A percentile compares a stretch with the other conserved stretches of the same genome.
Evolutionary conservation across 495 filamentous ascomycete species (phyloP).

Genomic region (Penicillium dipodomyicola): DNA sequence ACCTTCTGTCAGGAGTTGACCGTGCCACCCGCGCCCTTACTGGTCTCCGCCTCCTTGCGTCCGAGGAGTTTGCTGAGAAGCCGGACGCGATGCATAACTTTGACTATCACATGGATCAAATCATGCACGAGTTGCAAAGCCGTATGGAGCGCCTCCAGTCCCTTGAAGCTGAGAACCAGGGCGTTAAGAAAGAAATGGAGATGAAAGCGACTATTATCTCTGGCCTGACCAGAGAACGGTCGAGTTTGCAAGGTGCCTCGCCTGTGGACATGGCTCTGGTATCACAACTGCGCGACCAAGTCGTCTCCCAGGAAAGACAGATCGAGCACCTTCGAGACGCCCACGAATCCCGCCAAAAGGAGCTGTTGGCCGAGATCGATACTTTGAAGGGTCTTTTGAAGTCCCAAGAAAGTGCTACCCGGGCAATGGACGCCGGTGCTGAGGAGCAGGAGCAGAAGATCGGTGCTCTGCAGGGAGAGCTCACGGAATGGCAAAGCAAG

Average conservation of each 20-base stretch:
- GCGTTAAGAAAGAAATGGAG: conserved; percentile 93
- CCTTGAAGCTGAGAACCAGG: conserved; percentile 79
- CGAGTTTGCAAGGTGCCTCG: conserved; percentile 75
- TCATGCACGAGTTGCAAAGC: conserved; percentile 86
- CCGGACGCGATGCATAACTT: conserved; percentile 89
- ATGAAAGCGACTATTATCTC: conserved; percentile 91
- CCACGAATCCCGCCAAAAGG: conserved; percentile 69
- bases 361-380: conserved; percentile 67
- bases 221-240: conserved; percentile 86
- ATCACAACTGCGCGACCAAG: conserved; percentile 80
- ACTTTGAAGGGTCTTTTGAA: conserved; percentile 59
- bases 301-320: conserved; percentile 79
- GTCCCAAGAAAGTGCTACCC: conserved; percentile 44
- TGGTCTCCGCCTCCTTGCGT: conserved; percentile 80
- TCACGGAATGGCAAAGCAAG: conserved; percentile 69
- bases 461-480: conserved; percentile 68
- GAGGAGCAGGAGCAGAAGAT: conserved; percentile 63
- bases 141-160: conserved; percentile 87
- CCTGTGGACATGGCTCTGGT: conserved; percentile 93
- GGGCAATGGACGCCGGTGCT: conserved; percentile 44
- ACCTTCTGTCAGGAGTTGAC: conserved; percentile 76
- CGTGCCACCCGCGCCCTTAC: conserved; percentile 90
- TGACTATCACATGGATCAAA: conserved; percentile 84
- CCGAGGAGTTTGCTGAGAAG: conserved; percentile 76
- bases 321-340: conserved; percentile 71